Percentiles rank a stretch among this genome's conserved stretches.
Evolutionary conservation across 352 stramenopile species (phyloP).

Genomic region (Globisporangium barbulae): DNA sequence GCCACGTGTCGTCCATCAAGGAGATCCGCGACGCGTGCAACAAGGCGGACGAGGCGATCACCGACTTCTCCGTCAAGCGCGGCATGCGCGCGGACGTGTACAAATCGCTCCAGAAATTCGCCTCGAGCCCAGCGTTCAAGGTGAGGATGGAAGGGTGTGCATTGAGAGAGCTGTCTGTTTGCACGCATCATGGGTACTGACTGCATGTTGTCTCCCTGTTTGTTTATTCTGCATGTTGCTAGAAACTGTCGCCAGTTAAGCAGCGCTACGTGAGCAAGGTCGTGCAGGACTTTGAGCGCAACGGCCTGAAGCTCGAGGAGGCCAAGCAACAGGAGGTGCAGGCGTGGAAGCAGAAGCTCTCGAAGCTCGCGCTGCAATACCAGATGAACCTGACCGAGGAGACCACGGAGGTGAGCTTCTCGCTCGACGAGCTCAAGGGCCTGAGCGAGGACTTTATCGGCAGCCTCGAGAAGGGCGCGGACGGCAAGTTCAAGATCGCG

Average conservation of each 20-base stretch:
- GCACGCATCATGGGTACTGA: slow-evolving; percentile 1
- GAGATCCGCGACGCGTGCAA: slow-evolving; percentile 76
- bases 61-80: slow-evolving; percentile 68
- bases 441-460: slow-evolving; percentile 77
- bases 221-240: not conserved
- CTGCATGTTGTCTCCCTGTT: not conserved
- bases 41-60: slow-evolving; percentile 77
- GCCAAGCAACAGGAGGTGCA: slow-evolving; percentile 73
- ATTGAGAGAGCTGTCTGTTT: not conserved
- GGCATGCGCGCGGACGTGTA: slow-evolving; percentile 87
- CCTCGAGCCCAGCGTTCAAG: slow-evolving; percentile 41
- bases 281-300: slow-evolving; percentile 84
- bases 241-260: slow-evolving; percentile 54
- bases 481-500: slow-evolving; percentile 80
- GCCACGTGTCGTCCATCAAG: slow-evolving; percentile 67
- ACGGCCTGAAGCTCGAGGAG: slow-evolving; percentile 69
- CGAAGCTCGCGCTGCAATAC: slow-evolving; percentile 79
- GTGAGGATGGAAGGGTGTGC: slow-evolving; percentile 17
- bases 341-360: slow-evolving; percentile 82
- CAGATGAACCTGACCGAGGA: slow-evolving; percentile 86
- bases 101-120: slow-evolving; percentile 59
- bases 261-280: slow-evolving; percentile 78
- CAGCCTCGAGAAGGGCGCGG: slow-evolving; percentile 58
- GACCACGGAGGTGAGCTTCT: slow-evolving; percentile 81
- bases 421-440: slow-evolving; percentile 68